Evolutionary conservation across 495 filamentous ascomycete genomes (phyloP), one percentile per base, ranked within the genome.

Genomic region (Xylaria telfairii): DNA sequence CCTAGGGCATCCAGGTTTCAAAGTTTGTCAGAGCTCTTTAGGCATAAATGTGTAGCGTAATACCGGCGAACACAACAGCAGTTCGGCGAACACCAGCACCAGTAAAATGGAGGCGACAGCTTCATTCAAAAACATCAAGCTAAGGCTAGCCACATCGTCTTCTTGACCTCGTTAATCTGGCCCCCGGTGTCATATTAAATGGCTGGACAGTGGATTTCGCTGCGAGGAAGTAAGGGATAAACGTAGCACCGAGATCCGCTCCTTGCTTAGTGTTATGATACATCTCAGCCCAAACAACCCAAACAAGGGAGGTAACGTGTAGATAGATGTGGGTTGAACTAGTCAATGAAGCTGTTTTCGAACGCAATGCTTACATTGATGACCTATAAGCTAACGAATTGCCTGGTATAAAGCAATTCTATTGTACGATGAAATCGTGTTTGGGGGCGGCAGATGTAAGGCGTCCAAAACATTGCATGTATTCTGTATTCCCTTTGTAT

Each of bases 241-340:
- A 37, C 19, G 56, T 62, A 42, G 8, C 37, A 37, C 59, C 21
- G 12, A 15, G n/a, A 0, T 37, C 32, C 32, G 26, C 53, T 6
- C 13, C 56, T 12, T n/a, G 13, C 56, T 26, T 61, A 0, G 37
- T 61, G 19, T 24, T 24, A 39, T 39, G 32, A 9, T 19, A 3
- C 54, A 34, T 59, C 15, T 9, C 17, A 19, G n/a, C 1, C 46
- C 46, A 49, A 12, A 15, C 5, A 26, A n/a, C 0, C 56, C 56
- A 60, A 61, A 61, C 57, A 61, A 41, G 10, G 34, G 10, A 7
- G 10, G 19, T 19, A 24, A 41, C 57, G 57, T 61, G 57, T 61
- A 21, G 34, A 57, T 57, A 19, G 26, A 57, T n/a, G 54, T 28
- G 49, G 54, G 28, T 30, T 34, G 8, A 30, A 15, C 10, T 41